Percentiles rank a stretch among this genome's conserved stretches.
These are phyloP conservation scores for Lactarius hengduanensis DNA, from an alignment of 768 basidiomycete species.

Conservation along the genomic window DNA sequence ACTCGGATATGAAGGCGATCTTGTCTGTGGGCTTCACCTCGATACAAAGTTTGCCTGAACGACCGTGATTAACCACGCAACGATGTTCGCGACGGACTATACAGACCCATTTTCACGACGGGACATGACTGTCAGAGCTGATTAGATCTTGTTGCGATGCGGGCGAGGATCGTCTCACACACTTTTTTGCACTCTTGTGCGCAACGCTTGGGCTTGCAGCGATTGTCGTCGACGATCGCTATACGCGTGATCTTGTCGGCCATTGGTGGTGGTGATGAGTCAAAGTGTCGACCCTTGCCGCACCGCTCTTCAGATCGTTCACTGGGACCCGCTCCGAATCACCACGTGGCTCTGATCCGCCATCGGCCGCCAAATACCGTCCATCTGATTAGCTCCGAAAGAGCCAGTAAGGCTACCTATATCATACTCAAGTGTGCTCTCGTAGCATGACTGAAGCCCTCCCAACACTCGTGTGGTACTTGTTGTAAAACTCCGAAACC, in stretches of 20 bases:
- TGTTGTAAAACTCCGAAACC: not conserved
- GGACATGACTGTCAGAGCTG: slow-evolving; percentile 71
- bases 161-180: slow-evolving; percentile 26
- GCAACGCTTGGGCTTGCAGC: slow-evolving; percentile 95
- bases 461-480: not conserved
- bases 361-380: slow-evolving; percentile 7
- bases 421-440: not conserved
- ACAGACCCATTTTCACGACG: slow-evolving; percentile 93
- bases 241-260: slow-evolving; percentile 97
- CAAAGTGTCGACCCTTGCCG: not conserved
- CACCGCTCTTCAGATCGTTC: not conserved
- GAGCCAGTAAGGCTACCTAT: not conserved
- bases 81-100: not conserved
- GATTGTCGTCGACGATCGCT: slow-evolving; percentile 88
- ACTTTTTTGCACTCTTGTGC: slow-evolving; percentile 99
- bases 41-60: slow-evolving; percentile 90
- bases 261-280: slow-evolving; percentile 48
- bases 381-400: slow-evolving; percentile 20
- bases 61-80: slow-evolving; percentile 14
- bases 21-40: slow-evolving; percentile 96
- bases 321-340: not conserved
- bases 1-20: slow-evolving; percentile 98
- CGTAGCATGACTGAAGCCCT: not conserved
- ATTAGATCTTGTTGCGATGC: slow-evolving; percentile 20
- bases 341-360: slow-evolving; percentile 3